Conservation (phyloP, 2,329 filamentous ascomycete species). For the Colletotrichum navitas region DNA sequence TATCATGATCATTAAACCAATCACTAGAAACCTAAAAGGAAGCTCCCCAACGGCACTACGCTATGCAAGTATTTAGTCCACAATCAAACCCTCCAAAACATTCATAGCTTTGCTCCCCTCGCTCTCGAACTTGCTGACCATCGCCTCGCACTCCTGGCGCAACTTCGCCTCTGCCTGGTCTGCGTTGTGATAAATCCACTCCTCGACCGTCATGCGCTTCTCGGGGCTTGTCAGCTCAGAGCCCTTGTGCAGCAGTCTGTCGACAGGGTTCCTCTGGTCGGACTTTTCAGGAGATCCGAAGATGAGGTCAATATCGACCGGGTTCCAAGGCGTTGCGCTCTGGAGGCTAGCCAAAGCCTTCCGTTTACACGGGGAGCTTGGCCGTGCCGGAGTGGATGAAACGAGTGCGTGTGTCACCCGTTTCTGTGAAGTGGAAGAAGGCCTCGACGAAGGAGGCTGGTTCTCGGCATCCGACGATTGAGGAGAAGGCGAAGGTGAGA, state of each 20-base stretch:
- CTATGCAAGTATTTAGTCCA: conserved; percentile 54
- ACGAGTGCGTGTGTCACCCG: conserved; percentile 61
- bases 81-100: conserved; percentile 79
- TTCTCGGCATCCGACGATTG: conserved; percentile 87
- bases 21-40: conserved; percentile 20
- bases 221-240: conserved; percentile 79
- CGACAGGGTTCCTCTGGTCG: conserved; percentile 66
- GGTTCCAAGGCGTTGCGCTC: conserved; percentile 74
- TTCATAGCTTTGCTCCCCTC: conserved; percentile 85
- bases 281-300: conserved; percentile 64
- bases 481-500: conserved; percentile 75
- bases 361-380: conserved; percentile 72
- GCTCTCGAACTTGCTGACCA: conserved; percentile 86
- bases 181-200: conserved; percentile 91
- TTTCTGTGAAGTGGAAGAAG: conserved; percentile 62
- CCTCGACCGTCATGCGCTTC: conserved; percentile 90
- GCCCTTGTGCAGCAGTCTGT: conserved; percentile 65
- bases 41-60: conserved; percentile 26
- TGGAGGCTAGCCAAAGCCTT: conserved; percentile 69
- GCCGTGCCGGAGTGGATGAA: conserved; percentile 54
- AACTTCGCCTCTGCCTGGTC: conserved; percentile 83
- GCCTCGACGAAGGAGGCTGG: conserved; percentile 76
- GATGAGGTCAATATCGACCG: conserved; percentile 81
- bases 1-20: conserved; percentile 33
- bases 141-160: conserved; percentile 82